These are phyloP conservation scores for Bimuria novae-zelandiae DNA, from an alignment of 2,329 filamentous ascomycete species.

Conservation along the genomic window DNA sequence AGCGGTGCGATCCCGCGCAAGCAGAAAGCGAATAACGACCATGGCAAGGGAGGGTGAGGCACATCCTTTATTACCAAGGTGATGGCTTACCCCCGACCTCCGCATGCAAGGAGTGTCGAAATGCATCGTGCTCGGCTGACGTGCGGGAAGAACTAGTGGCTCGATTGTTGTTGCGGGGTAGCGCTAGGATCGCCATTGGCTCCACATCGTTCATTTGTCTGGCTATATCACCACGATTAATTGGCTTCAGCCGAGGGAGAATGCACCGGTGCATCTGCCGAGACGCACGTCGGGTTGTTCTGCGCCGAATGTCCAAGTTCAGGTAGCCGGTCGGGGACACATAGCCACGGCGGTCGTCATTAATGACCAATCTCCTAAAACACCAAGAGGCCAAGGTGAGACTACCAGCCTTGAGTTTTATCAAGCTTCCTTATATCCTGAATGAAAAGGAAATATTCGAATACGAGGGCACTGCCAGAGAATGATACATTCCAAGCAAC, in stretches of 20 bases:
- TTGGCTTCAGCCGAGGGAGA: not conserved
- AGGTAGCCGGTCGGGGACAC: not conserved
- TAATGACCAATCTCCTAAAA: too few relatives aligned
- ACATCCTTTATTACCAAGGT: not conserved
- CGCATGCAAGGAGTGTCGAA: constrained; percentile 5
- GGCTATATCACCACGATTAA: not conserved
- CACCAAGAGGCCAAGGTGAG: too few relatives aligned
- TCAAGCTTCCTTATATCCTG: too few relatives aligned
- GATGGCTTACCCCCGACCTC: not conserved
- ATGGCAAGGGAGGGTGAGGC: not conserved
- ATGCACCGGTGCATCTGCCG: constrained; percentile 1
- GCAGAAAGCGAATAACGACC: not conserved
- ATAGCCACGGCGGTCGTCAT: not conserved
- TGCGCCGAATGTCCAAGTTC: too few relatives aligned
- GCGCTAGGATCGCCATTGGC: constrained; percentile 1
- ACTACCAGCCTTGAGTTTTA: too few relatives aligned
- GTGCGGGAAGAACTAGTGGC: too few relatives aligned
- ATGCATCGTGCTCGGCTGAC: constrained; percentile 1
- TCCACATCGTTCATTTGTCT: not conserved
- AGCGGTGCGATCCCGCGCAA: not conserved
- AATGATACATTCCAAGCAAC: too few relatives aligned
- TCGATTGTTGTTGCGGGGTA: too few relatives aligned
- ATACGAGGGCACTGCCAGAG: too few relatives aligned
- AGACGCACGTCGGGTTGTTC: not conserved
- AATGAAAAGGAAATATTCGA: too few relatives aligned